Base-by-base conservation (phyloP, 371 early-diverging fungal genomes). In the Thermomucor indicae-seudaticae region DNA sequence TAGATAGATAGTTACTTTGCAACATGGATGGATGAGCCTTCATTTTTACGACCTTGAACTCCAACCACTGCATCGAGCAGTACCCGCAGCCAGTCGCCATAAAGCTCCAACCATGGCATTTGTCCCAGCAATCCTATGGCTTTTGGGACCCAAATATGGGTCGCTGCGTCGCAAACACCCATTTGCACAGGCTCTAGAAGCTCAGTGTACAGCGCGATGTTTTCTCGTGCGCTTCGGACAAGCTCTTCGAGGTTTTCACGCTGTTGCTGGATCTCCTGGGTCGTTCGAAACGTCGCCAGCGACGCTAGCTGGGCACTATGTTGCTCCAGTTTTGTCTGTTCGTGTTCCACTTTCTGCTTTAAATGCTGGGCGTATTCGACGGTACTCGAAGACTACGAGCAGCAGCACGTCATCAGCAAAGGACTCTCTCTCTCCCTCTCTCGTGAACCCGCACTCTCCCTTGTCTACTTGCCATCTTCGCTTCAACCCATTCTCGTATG, bases 11-110 rank as follows among this genome's bases (percentile, higher is more conserved):
- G 27, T 30, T 60, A 79, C 75, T 80, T 75, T 56, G 81, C 76
- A 17, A 83, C 66, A 27, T 76, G 63, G 16, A 80, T 46, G 2
- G 69, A 53, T 14, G 52, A 55, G 17, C 53, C 48, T 35, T 69
- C 54, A 50, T 69, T 65, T 39, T 68, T 63, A n/a, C 67, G 59
- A 2, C 78, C 78, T 6, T 72, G 67, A 2, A 79, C 82, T 7
- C 83, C 85, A 5, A 82, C 72, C 17, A 83, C 72, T 2, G 82
- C 75, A 20, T 78, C 76, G 8, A 85, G 52, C 17, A 88, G 58
- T 28, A 82, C 83, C 28, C 80, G 68, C 6, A 90, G 51, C 92
- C 92, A 92, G 51, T 92, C 92, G 34, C 82, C 70, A 44, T 88
- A 70, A 7, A 91, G 47, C 47, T 87, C 82, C 42, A 83, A 77